These are phyloP conservation scores for Rhodotorula toruloides DNA, from an alignment of 768 basidiomycete species.

Conservation along the genomic window DNA sequence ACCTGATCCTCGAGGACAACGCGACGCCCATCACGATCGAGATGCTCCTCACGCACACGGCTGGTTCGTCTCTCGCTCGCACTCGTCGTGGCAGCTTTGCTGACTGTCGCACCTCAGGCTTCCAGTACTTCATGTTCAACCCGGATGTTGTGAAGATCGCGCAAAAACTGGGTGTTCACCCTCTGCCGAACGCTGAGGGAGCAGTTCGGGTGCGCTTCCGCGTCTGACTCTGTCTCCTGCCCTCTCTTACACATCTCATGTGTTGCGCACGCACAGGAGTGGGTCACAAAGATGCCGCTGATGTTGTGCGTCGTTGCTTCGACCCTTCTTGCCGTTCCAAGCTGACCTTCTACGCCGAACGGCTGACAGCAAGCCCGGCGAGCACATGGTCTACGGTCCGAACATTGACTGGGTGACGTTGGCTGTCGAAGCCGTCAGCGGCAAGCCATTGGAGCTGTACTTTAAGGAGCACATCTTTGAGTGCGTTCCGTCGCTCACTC, in stretches of 20 bases:
- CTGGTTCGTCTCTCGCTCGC: constrained; percentile 1
- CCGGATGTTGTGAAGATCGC: background rate
- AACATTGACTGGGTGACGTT: constrained; percentile 44
- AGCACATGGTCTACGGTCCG: constrained; percentile 35
- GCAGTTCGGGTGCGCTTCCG: background rate
- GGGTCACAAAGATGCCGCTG: background rate
- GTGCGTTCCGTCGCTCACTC: background rate
- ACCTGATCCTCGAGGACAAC: constrained; percentile 31
- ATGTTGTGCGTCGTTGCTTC: background rate
- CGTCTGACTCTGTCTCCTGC: background rate
- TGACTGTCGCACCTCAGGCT: background rate
- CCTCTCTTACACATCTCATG: background rate
- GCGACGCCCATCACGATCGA: constrained; percentile 41
- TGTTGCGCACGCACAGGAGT: background rate
- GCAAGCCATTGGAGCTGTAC: constrained; percentile 42
- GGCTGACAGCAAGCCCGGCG: background rate
- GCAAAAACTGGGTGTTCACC: background rate
- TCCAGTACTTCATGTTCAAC: constrained; percentile 3
- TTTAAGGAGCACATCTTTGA: constrained; percentile 45
- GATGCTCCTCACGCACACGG: constrained; percentile 45
- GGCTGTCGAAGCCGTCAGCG: constrained; percentile 42
- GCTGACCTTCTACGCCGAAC: background rate
- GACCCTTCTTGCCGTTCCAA: too few relatives aligned
- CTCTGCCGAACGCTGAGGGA: background rate
- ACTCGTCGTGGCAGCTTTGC: too few relatives aligned